Percentiles rank a stretch among this genome's conserved stretches.
phyloP scores from a whole-genome alignment of 1,284 basidiomycete species.

The Rugiboletus extremiorientalis region DNA sequence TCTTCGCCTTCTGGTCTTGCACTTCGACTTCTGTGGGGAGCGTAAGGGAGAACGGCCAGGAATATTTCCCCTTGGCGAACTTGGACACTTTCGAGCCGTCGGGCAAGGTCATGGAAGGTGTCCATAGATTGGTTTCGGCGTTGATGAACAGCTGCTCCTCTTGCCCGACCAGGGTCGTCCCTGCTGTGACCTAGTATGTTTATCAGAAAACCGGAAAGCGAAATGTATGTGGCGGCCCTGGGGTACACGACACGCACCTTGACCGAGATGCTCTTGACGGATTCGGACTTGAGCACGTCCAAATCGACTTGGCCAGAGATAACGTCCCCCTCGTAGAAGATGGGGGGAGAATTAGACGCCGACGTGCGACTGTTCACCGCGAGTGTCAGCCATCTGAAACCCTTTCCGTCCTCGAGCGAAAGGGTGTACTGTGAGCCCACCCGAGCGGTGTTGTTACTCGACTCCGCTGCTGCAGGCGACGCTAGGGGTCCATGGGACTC shows the following conservation, averaged over 20 bases:
- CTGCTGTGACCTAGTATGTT: constrained; percentile 38
- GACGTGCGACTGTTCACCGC: constrained; percentile 42
- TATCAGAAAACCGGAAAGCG: not conserved
- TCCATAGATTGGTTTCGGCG: constrained; percentile 40
- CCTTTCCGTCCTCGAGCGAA: constrained; percentile 42
- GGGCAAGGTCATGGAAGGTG: constrained; percentile 24
- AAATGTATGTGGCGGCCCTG: not conserved
- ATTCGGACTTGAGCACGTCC: constrained; percentile 44
- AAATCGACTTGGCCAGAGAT: constrained; percentile 47
- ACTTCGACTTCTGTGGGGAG: constrained; percentile 43
- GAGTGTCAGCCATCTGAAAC: constrained; percentile 44
- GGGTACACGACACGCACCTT: constrained; percentile 33
- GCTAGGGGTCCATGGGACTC: not conserved
- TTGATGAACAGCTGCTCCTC: constrained; percentile 45
- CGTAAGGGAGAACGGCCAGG: constrained; percentile 47
- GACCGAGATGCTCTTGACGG: constrained; percentile 45
- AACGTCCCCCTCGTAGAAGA: constrained; percentile 44
- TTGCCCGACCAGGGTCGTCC: constrained; percentile 45
- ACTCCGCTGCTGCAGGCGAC: not conserved
- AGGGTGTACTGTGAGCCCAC: constrained; percentile 32
- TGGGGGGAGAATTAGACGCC: constrained; percentile 34
- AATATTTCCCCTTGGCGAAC: constrained; percentile 40
- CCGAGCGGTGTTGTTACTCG: not conserved
- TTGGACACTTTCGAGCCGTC: constrained; percentile 30
- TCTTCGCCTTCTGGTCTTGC: constrained; percentile 30